Base-by-base conservation (phyloP, 345 rosid species). In the Hypericum perforatum region DNA sequence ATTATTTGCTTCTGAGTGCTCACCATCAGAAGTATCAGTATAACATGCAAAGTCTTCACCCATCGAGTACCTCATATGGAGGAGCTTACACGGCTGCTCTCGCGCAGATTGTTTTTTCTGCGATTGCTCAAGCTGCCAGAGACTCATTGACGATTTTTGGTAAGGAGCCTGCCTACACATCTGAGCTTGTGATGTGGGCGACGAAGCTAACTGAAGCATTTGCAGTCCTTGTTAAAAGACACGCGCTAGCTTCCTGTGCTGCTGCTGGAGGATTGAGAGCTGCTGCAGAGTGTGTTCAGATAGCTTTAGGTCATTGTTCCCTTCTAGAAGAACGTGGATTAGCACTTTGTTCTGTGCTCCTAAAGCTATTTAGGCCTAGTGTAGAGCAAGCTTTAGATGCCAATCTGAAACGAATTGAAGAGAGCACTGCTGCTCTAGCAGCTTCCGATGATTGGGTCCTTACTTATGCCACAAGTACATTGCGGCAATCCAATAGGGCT, bases 71-170 rank as follows among this genome's bases (percentile, higher is more conserved):
- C 61, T 94, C 97, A 29, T 84, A 82, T 64, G 99, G 99, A 59
- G 99, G 99, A 64, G 99, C 99, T 37, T 94, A 94, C 68, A 94
- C 97, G 63, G 99, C 99, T 65, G 95, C 97, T 15, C 89, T 94
- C 32, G 84, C 99, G 29, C 99, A 94, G 79, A 73, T 94, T 67
- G 95, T 89, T 12, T 94, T 94, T 60, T 94, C 99, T 57, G 89
- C 99, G 58, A 80, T 94, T 66, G 78, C 94, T 64, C 99, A 89
- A 74, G 97, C 97, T 41, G 94, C 99, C 46, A 77, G 68, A 66
- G 97, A 89, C 74, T 94, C 97, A 4, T 51, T 82, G 66, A 53
- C 77, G 52, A 89, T 89, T 54, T 94, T 89, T 64, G 95, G 97
- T 44, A 78, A 73, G 57, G 97, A 89, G 73, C 81, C 78, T 37